Evolutionary conservation across 768 basidiomycete species (phyloP).

Genomic region (Candolleomyces eurysporus): DNA sequence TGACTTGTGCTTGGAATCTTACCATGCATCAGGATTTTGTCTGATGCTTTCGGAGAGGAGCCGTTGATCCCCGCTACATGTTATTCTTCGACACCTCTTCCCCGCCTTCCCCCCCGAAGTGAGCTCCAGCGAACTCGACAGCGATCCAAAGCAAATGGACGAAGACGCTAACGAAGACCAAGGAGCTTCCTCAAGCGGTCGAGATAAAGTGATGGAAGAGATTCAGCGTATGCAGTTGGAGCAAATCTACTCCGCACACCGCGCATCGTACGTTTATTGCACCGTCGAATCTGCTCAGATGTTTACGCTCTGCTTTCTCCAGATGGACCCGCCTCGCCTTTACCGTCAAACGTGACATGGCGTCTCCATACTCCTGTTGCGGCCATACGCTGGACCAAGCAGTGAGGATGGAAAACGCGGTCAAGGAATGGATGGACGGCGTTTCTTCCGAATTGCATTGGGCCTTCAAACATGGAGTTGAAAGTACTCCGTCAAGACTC

Average conservation of each 20-base stretch:
- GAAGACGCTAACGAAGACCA: neutral
- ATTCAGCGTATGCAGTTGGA: neutral
- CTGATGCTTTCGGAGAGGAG: neutral
- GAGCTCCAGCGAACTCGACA: neutral
- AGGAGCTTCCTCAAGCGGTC: conserved; percentile 11
- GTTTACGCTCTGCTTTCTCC: neutral
- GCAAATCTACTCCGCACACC: neutral
- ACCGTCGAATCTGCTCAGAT: neutral
- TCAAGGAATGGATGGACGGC: neutral
- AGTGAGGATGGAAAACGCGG: conserved; percentile 31
- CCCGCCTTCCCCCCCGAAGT: neutral
- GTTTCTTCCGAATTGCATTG: neutral
- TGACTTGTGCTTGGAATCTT: neutral
- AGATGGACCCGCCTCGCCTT: conserved; percentile 66
- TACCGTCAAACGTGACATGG: conserved; percentile 51
- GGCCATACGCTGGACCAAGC: conserved; percentile 64
- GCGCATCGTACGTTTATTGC: neutral
- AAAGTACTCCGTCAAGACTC: neutral
- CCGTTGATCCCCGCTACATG: neutral
- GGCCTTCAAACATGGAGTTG: neutral
- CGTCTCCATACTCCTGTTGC: conserved; percentile 36
- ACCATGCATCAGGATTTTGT: neutral
- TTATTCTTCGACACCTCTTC: neutral
- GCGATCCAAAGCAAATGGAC: conserved; percentile 20
- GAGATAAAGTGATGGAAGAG: neutral